Base-by-base conservation (phyloP, 2,329 filamentous ascomycete species). In the Bipolaris bicolor region DNA sequence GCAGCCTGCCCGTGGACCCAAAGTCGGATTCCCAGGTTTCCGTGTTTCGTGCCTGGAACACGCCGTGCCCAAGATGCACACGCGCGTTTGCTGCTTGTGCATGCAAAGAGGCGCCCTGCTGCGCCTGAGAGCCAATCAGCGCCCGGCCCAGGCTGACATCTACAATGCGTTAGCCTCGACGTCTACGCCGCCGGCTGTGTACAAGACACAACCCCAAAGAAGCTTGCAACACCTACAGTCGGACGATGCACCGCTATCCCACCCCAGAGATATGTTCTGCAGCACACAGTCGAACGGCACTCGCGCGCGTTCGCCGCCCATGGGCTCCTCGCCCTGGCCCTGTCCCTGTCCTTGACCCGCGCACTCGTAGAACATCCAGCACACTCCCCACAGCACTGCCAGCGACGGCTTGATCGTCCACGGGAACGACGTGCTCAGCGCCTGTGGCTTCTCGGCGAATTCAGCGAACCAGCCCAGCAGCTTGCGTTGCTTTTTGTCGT, bases 341-440 rank as follows among this genome's bases (percentile, higher is more conserved):
- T 26, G 24, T 26, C 24, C 24, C 3, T 29, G 26, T 2, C 26
- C 26, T 29, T 29, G 26, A 29, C 26, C 49, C 3, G 13, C 52
- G 13, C 48, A 34, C 48, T 68, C 60, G 59, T 75, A 76, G 64
- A 73, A 77, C 74, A 76, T 77, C 74, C 74, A 77, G 58, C 78
- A 80, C 5, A 80, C 77, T 20, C 77, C 78, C 77, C 78, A 80
- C 16, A 80, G 66, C 18, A 80, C 77, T 13, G 78, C 73, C 46
- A 80, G 70, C 37, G 76, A 76, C 0, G 77, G 76, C 66, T 75
- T 75, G 68, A 80, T 77, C 15, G 76, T 78, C 78, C 77, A 80
- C 55, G 77, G 78, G 66, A 78, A 79, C 11, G 60, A 66, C 16
- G 77, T 77, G 56, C 73, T 77, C 20, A 78, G 65, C 13, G 75